A percentile compares a stretch with the other conserved stretches of the same genome.
Conservation (phyloP, 495 filamentous ascomycete species). For the Aspergillus egyptiacus region DNA sequence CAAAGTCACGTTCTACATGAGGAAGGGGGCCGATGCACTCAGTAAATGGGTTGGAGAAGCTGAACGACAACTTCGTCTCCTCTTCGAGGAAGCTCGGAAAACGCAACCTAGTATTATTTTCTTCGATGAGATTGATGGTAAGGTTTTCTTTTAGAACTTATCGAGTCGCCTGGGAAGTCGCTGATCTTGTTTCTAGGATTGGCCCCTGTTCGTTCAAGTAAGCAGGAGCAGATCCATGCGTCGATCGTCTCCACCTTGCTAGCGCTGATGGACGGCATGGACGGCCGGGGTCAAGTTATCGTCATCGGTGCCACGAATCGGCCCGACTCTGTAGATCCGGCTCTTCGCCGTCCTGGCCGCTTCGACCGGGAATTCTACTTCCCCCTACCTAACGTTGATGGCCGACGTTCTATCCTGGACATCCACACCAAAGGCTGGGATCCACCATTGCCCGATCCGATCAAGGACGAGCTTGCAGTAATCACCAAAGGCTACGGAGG, state of each 20-base stretch:
- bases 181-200: conserved; percentile 45
- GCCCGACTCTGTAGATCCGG: conserved; percentile 96
- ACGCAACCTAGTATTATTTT: conserved; percentile 98
- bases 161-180: background rate
- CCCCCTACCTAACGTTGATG: conserved; percentile 75
- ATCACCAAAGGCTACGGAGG: conserved; percentile 94
- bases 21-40: conserved; percentile 92
- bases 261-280: conserved; percentile 99
- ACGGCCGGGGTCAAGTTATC: conserved; percentile 94
- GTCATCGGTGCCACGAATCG: conserved; percentile 97
- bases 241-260: conserved; percentile 94
- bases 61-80: conserved; percentile 81
- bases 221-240: conserved; percentile 97
- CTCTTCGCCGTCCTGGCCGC: conserved; percentile 90
- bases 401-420: conserved; percentile 76
- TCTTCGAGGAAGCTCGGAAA: conserved; percentile 93
- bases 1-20: conserved; percentile 98
- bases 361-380: conserved; percentile 99
- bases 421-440: conserved; percentile 97
- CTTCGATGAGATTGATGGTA: conserved; percentile 97
- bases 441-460: conserved; percentile 59
- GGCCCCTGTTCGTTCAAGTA: conserved; percentile 91
- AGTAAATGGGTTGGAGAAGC: conserved; percentile 99
- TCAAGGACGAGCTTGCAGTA: conserved; percentile 79
- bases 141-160: conserved; percentile 13